Conservation (phyloP, 345 rosid species). For the Sonneratia alba region DNA sequence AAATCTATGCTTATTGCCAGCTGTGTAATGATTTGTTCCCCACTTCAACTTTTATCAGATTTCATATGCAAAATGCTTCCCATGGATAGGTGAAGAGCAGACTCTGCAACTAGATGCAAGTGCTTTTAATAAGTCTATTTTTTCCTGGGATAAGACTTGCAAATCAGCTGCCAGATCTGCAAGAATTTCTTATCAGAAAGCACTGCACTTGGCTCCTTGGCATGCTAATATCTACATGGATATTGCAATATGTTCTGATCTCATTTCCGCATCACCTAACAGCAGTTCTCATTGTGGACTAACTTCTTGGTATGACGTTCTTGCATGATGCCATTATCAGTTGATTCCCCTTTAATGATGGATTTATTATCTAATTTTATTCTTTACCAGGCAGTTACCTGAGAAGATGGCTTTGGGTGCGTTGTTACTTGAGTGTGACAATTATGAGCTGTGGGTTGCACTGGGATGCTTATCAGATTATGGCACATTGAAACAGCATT, state of each 20-base stretch:
- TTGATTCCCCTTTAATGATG: conserved; percentile 9
- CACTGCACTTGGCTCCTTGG: conserved; percentile 85
- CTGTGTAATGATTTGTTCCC: not conserved
- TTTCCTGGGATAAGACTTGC: conserved; percentile 64
- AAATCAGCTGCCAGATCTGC: conserved; percentile 52
- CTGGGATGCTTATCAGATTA: conserved; percentile 68
- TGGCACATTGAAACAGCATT: conserved; percentile 72
- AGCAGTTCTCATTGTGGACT: conserved; percentile 20
- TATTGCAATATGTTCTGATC: conserved; percentile 63
- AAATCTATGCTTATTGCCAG: not conserved
- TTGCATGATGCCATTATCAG: conserved; percentile 11
- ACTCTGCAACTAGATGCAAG: conserved; percentile 23
- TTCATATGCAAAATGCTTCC: conserved; percentile 62
- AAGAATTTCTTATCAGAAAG: conserved; percentile 62
- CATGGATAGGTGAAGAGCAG: conserved; percentile 48
- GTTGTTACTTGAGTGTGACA: conserved; percentile 70
- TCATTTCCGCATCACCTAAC: conserved; percentile 41
- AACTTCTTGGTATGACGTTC: conserved; percentile 49
- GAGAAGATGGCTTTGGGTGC: conserved; percentile 95
- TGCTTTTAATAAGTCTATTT: conserved; percentile 40
- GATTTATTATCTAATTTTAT: conserved; percentile 12
- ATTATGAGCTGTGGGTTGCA: conserved; percentile 75
- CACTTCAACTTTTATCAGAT: conserved; percentile 41
- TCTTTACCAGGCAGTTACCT: conserved; percentile 66
- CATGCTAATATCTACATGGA: conserved; percentile 74